phyloP scores from a whole-genome alignment of 768 basidiomycete genomes.

The Crepidotus variabilis region DNA sequence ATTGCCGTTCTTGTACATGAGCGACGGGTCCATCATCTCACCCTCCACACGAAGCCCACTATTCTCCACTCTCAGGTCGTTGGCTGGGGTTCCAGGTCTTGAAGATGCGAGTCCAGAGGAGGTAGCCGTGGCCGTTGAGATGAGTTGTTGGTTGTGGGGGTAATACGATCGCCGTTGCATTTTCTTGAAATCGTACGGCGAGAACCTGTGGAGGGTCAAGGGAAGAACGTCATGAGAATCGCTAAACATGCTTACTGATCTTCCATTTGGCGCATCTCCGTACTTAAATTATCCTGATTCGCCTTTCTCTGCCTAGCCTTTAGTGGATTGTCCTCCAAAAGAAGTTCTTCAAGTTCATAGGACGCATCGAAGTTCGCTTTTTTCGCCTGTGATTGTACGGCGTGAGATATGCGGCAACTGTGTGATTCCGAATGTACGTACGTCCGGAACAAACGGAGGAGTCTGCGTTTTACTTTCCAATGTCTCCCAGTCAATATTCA shows the following conservation, averaged over 20 bases:
- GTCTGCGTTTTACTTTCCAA: constrained; percentile 70
- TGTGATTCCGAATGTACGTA: constrained; percentile 29
- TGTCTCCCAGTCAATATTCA: constrained; percentile 83
- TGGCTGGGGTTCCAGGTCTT: constrained; percentile 68
- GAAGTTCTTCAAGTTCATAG: constrained; percentile 92
- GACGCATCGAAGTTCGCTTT: constrained; percentile 99
- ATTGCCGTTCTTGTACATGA: constrained; percentile 30
- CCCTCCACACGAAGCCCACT: constrained; percentile 23
- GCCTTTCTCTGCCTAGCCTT: constrained; percentile 92
- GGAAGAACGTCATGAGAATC: background rate
- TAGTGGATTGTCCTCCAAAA: constrained; percentile 94
- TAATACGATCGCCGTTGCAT: constrained; percentile 92
- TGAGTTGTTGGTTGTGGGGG: constrained; percentile 73
- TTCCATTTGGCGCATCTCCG: constrained; percentile 97
- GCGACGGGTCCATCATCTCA: constrained; percentile 27
- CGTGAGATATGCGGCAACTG: constrained; percentile 9
- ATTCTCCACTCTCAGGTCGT: constrained; percentile 42
- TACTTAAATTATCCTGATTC: constrained; percentile 82
- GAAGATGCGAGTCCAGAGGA: constrained; percentile 69
- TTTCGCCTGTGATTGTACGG: constrained; percentile 63
- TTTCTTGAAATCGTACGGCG: constrained; percentile 88
- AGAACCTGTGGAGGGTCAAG: constrained; percentile 54
- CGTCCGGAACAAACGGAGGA: constrained; percentile 90
- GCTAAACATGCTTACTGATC: constrained; percentile 65
- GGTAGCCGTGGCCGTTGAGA: constrained; percentile 71